These are phyloP conservation scores for Aspergillus carbonarius DNA, from an alignment of 2,329 filamentous ascomycete species.

Conservation along the genomic window DNA sequence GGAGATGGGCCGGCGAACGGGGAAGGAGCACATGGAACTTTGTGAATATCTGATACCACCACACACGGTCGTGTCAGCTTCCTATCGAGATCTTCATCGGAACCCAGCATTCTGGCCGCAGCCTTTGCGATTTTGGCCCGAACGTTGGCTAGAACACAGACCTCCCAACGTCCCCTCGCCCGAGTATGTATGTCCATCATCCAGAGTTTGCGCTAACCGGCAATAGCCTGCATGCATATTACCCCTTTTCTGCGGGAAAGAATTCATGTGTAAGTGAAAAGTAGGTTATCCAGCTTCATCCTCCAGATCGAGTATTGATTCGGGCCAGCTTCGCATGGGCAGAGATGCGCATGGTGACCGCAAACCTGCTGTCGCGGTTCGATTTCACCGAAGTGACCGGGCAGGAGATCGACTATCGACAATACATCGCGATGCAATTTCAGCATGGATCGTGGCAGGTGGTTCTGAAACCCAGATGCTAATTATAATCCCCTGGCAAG, in stretches of 20 bases:
- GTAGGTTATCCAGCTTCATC: no score
- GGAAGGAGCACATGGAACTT: neutral
- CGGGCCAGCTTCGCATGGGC: no score
- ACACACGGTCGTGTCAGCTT: neutral
- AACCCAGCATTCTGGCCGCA: neutral
- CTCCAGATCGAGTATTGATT: no score
- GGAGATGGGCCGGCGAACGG: slow-evolving; percentile 7
- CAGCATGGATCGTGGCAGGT: neutral
- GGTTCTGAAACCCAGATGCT: neutral
- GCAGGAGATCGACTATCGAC: neutral
- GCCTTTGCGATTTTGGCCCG: neutral
- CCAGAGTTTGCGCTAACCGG: neutral
- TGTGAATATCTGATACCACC: no score
- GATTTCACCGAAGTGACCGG: neutral
- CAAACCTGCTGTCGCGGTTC: neutral
- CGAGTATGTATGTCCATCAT: neutral
- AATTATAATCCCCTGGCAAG: neutral
- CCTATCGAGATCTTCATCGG: neutral
- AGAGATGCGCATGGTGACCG: no score
- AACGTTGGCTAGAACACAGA: neutral
- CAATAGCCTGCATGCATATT: no score
- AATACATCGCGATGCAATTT: neutral
- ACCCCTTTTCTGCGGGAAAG: no score
- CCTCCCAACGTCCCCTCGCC: neutral
- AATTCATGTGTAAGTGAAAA: no score